Evolutionary conservation across 352 stramenopile species (phyloP).

Genomic region (Peronospora belbahrii): DNA sequence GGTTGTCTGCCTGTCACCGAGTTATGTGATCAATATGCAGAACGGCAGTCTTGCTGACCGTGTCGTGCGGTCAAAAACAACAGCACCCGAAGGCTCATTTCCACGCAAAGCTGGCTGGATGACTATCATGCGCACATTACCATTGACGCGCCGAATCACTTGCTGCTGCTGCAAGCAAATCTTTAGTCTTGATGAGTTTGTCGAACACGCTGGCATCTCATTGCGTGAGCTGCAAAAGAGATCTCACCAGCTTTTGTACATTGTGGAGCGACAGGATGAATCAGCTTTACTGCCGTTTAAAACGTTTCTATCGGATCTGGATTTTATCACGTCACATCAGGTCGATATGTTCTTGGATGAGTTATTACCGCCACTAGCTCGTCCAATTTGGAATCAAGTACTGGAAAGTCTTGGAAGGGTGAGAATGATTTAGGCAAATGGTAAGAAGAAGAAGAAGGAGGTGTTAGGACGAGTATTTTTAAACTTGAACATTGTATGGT

Average conservation of each 20-base stretch:
- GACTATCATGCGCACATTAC: conserved; percentile 8
- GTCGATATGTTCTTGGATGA: conserved; percentile 1
- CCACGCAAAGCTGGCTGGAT: conserved; percentile 27
- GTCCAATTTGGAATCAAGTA: too few relatives aligned
- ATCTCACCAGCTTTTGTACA: conserved; percentile 15
- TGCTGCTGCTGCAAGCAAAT: conserved; percentile 18
- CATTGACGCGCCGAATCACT: not conserved
- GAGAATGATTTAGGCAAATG: too few relatives aligned
- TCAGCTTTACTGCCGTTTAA: conserved; percentile 17
- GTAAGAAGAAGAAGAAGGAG: too few relatives aligned
- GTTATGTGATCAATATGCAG: conserved; percentile 30
- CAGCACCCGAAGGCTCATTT: conserved; percentile 16
- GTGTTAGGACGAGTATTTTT: too few relatives aligned
- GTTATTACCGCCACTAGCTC: not conserved
- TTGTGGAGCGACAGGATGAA: conserved; percentile 17
- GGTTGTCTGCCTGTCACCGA: conserved; percentile 22
- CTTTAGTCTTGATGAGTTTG: conserved; percentile 15
- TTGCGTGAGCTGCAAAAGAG: conserved; percentile 8
- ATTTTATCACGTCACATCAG: not conserved
- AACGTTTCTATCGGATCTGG: conserved; percentile 13
- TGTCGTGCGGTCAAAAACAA: conserved; percentile 14
- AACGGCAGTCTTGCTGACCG: conserved; percentile 23
- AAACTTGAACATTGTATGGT: too few relatives aligned
- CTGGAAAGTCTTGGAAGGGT: too few relatives aligned
- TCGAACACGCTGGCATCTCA: conserved; percentile 22